These are phyloP conservation scores for Calocera cornea DNA, from an alignment of 768 basidiomycete species.

Conservation along the genomic window DNA sequence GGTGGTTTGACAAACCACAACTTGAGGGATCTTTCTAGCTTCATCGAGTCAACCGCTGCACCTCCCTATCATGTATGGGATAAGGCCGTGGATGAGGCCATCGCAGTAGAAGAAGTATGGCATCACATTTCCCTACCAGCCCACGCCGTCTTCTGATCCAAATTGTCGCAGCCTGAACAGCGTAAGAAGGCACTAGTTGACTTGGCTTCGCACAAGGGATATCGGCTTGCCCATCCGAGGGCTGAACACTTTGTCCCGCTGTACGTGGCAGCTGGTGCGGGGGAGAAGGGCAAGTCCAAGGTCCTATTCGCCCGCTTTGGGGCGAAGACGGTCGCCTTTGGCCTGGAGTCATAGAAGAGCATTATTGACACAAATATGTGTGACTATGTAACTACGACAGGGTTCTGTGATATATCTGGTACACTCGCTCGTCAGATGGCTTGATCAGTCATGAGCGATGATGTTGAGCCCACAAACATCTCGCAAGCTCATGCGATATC, in stretches of 20 bases:
- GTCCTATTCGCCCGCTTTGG: constrained; percentile 44
- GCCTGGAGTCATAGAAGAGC: constrained; percentile 24
- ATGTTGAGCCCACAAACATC: too few species aligned
- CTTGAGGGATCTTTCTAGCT: constrained; percentile 39
- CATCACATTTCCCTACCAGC: constrained; percentile 4
- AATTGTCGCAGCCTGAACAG: constrained; percentile 33
- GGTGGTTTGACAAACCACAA: constrained; percentile 62
- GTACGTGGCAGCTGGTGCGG: constrained; percentile 64
- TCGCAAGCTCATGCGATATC: too few species aligned
- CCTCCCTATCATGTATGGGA: constrained; percentile 43
- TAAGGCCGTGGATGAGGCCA: constrained; percentile 43
- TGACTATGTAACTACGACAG: too few species aligned
- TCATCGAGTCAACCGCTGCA: constrained; percentile 37
- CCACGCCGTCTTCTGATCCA: not conserved
- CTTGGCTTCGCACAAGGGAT: constrained; percentile 45
- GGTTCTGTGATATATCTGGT: too few species aligned
- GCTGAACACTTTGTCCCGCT: constrained; percentile 74
- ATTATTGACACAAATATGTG: not conserved
- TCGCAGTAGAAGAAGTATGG: constrained; percentile 39
- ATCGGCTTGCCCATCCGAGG: constrained; percentile 55
- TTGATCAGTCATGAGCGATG: too few species aligned
- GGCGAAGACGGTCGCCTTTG: constrained; percentile 53
- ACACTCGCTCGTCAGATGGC: too few species aligned
- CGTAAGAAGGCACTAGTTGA: constrained; percentile 43
- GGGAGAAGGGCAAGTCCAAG: constrained; percentile 39